phyloP scores from a whole-genome alignment of 2,329 filamentous ascomycete species.

The Pseudogymnoascus sp. region DNA sequence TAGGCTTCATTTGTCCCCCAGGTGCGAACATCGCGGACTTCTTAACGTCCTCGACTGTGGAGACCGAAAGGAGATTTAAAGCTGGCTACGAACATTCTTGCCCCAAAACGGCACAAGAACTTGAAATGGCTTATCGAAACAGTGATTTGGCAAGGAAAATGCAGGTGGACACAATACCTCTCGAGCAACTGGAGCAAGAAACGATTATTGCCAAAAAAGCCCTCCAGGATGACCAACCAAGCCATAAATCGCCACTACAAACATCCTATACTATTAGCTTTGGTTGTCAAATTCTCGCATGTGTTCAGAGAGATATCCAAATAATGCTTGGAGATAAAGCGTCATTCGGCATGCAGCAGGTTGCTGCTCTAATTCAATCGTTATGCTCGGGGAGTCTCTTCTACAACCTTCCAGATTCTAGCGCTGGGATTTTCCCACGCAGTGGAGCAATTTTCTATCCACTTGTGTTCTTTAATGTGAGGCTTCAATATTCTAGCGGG shows the following conservation, averaged over 20 bases:
- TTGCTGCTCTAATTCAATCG: slow-evolving; percentile 48
- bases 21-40: slow-evolving; percentile 59
- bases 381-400: slow-evolving; percentile 59
- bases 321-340: slow-evolving; percentile 57
- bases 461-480: slow-evolving; percentile 50
- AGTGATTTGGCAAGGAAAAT: slow-evolving; percentile 43
- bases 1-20: slow-evolving; percentile 54
- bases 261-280: slow-evolving; percentile 43
- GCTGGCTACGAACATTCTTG: slow-evolving; percentile 33
- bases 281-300: slow-evolving; percentile 46
- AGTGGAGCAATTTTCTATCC: slow-evolving; percentile 54
- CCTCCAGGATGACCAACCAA: slow-evolving; percentile 31
- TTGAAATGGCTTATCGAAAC: slow-evolving; percentile 43
- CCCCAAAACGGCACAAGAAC: slow-evolving; percentile 36
- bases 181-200: slow-evolving; percentile 47
- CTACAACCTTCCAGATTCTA: slow-evolving; percentile 51
- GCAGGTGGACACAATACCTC: slow-evolving; percentile 24
- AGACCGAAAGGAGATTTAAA: slow-evolving; percentile 58
- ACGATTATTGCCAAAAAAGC: slow-evolving; percentile 31
- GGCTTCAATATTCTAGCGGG: not conserved
- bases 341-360: slow-evolving; percentile 55
- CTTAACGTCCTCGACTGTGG: slow-evolving; percentile 56
- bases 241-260: slow-evolving; percentile 32
- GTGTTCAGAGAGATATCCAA: slow-evolving; percentile 53
- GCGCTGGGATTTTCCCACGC: slow-evolving; percentile 54